These are phyloP conservation scores for Suillus discolor DNA, from an alignment of 768 basidiomycete genomes.

Conservation along the genomic window DNA sequence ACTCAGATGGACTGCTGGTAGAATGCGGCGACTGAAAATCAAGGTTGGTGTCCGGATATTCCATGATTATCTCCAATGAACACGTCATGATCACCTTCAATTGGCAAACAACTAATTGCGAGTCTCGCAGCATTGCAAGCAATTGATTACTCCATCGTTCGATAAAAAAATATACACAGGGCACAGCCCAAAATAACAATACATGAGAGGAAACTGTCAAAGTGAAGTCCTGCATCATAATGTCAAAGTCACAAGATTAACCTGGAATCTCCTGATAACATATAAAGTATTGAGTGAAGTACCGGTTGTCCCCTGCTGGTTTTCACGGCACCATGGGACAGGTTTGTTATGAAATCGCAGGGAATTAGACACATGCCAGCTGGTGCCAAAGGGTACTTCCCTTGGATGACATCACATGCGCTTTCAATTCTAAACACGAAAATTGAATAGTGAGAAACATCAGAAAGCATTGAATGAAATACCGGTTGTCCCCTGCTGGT, in stretches of 20 bases:
- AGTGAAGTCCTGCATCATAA: too few relatives aligned
- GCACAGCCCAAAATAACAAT: neutral
- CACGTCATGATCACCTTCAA: neutral
- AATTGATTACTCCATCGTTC: neutral
- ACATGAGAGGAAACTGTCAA: neutral
- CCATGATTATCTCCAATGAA: neutral
- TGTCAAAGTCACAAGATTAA: neutral
- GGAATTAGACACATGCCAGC: too few relatives aligned
- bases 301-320: too few relatives aligned
- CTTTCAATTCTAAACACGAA: too few relatives aligned
- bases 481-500: too few relatives aligned
- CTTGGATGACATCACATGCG: too few relatives aligned
- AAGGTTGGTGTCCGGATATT: constrained; percentile 47
- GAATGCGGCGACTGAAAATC: constrained; percentile 83
- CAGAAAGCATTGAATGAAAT: too few relatives aligned
- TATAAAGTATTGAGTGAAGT: too few relatives aligned
- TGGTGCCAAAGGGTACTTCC: too few relatives aligned
- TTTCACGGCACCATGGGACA: too few relatives aligned
- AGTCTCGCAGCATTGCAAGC: neutral
- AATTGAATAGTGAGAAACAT: too few relatives aligned
- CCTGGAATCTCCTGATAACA: neutral
- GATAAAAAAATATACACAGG: neutral
- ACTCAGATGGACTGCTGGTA: constrained; percentile 91
- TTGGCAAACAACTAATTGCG: neutral
- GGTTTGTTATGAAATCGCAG: too few relatives aligned